A percentile compares a stretch with the other conserved stretches of the same genome.
These are phyloP conservation scores for Rhinocladiella mackenziei DNA, from an alignment of 2,329 filamentous ascomycete genomes.

Conservation along the genomic window DNA sequence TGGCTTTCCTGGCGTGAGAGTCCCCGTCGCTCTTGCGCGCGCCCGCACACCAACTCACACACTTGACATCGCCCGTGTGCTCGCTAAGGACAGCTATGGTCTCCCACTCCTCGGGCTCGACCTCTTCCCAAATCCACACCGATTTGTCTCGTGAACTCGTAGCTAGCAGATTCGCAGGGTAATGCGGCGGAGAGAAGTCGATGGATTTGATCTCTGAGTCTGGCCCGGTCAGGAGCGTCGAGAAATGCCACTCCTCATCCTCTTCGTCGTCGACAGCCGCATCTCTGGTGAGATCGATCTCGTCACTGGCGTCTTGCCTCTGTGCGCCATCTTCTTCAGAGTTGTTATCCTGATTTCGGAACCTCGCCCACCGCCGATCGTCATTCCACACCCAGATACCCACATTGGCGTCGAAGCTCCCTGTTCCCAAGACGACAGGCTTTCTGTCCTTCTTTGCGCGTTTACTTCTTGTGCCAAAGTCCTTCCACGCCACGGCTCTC, in stretches of 20 bases:
- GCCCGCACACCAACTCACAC: slow-evolving; percentile 83
- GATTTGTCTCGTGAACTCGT: slow-evolving; percentile 90
- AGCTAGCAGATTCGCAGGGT: slow-evolving; percentile 65
- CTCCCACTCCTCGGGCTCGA: slow-evolving; percentile 90
- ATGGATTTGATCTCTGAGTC: slow-evolving; percentile 92
- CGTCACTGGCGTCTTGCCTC: not conserved
- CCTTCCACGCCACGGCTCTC: slow-evolving; percentile 80
- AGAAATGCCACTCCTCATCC: slow-evolving; percentile 86
- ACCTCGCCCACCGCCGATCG: slow-evolving; percentile 11
- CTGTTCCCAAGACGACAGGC: slow-evolving; percentile 72
- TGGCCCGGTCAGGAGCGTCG: slow-evolving; percentile 87
- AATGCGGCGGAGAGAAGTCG: slow-evolving; percentile 58
- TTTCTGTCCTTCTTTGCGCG: slow-evolving; percentile 48
- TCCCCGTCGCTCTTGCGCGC: slow-evolving; percentile 16
- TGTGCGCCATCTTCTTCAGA: slow-evolving; percentile 21
- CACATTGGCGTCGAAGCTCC: slow-evolving; percentile 88
- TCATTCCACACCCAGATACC: slow-evolving; percentile 63
- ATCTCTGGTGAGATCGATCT: slow-evolving; percentile 13
- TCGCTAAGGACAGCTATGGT: slow-evolving; percentile 92
- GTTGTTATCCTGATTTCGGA: slow-evolving; percentile 35
- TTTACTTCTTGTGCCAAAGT: slow-evolving; percentile 19
- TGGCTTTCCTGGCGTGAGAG: slow-evolving; percentile 2
- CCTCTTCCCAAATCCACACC: slow-evolving; percentile 98
- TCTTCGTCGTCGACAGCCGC: slow-evolving; percentile 46
- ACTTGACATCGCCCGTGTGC: slow-evolving; percentile 93